Conservation (phyloP, 257 asterid species). For the Solanum gandarillasii region DNA sequence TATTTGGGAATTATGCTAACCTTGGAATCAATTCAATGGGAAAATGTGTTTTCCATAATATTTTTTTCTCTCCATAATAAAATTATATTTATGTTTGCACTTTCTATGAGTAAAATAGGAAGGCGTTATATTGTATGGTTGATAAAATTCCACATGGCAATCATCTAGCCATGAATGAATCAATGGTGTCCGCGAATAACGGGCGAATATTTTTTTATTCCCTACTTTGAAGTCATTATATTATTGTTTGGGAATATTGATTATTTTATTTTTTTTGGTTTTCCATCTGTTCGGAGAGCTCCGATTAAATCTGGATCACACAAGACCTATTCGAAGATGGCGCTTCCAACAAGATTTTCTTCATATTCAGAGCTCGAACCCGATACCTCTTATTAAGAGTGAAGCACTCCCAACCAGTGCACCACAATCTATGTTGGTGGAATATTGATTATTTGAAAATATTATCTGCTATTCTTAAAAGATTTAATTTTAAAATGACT, state of each 20-base stretch:
- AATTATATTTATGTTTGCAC: not conserved
- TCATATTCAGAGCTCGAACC: too few relatives aligned
- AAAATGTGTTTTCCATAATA: not conserved
- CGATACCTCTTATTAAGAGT: too few relatives aligned
- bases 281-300: too few relatives aligned
- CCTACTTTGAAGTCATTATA: not conserved
- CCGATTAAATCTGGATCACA: too few relatives aligned
- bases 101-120: not conserved
- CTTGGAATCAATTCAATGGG: not conserved
- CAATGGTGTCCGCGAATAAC: not conserved
- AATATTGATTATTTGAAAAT: not conserved
- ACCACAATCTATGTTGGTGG: not conserved
- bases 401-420: too few relatives aligned
- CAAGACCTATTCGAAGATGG: too few relatives aligned
- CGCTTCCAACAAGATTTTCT: too few relatives aligned
- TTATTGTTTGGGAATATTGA: not conserved
- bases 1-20: not conserved
- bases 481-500: not conserved
- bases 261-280: not conserved
- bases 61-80: not conserved
- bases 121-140: not conserved
- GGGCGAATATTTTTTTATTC: not conserved
- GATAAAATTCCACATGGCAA: conserved; percentile 1
- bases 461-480: not conserved
- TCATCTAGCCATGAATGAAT: not conserved